These are phyloP conservation scores for Eimeria brunetti DNA, from an alignment of 169 alveolate species.

Conservation along the genomic window DNA sequence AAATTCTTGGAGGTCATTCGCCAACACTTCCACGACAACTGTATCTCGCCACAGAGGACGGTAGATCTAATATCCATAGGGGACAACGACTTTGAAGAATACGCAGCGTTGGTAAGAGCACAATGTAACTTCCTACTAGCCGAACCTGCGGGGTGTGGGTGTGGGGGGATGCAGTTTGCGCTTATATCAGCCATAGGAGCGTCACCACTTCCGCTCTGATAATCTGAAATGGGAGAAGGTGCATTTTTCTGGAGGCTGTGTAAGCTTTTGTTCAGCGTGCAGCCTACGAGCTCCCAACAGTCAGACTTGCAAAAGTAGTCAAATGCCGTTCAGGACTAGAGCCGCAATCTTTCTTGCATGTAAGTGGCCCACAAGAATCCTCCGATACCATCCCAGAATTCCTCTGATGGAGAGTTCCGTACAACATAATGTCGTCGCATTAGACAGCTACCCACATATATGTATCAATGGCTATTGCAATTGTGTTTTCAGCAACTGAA, in stretches of 20 bases:
- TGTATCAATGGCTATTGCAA: background rate
- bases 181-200: background rate
- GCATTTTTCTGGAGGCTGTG: conserved; percentile 45
- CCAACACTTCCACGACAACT: conserved; percentile 71
- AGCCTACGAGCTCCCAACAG: conserved; percentile 36
- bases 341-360: conserved; percentile 66
- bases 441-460: background rate
- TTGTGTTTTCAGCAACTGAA: conserved; percentile 83
- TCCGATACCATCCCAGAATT: conserved; percentile 19
- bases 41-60: conserved; percentile 60
- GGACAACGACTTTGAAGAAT: conserved; percentile 91
- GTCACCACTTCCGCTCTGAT: conserved; percentile 61
- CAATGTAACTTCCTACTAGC: background rate
- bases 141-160: background rate
- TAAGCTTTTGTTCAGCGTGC: conserved; percentile 45
- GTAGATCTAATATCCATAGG: conserved; percentile 88
- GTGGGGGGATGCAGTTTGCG: background rate
- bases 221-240: conserved; percentile 23
- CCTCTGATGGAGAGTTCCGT: background rate
- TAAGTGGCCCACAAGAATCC: conserved; percentile 29
- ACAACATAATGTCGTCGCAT: background rate
- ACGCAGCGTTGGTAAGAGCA: conserved; percentile 86
- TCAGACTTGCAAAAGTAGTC: conserved; percentile 76
- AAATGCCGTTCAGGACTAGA: conserved; percentile 80
- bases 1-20: conserved; percentile 84